Evolutionary conservation across 176 grass and related monocot species (phyloP), one percentile per base, ranked within the genome.

Genomic region (Microstegium vimineum): DNA sequence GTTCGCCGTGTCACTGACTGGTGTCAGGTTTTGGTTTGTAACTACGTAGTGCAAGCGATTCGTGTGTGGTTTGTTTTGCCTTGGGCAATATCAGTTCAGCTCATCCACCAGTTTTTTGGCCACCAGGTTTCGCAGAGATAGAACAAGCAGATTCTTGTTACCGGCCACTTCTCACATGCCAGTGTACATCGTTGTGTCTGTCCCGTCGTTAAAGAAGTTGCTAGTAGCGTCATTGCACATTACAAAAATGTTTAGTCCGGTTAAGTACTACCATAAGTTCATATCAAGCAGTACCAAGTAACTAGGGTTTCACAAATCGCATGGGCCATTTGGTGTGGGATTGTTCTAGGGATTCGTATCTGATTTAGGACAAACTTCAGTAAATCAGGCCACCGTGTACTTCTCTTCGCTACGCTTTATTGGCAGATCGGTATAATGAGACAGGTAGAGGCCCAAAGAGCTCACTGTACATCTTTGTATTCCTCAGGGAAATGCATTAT

Each of bases 21-120:
- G 61, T 49, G 14, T 6, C 71, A 28, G 37, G 9, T 31, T 62
- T 82, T 82, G n/a, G 22, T 61, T 62, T 71, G 71, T 69, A 82
- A 17, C 9, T n/a, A n/a, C n/a, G n/a, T 70, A 68, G 31, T 30
- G 66, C 17, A 16, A 14, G 22, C 1, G 22, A 27, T 69, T 31
- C 20, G 73, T 31, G 63, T n/a, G n/a, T n/a, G n/a, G n/a, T 32
- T 73, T n/a, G n/a, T n/a, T n/a, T n/a, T n/a, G n/a, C n/a, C 30
- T 52, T 8, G 47, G 0, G 38, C 65, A 57, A 60, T 61, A 2
- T 8, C 11, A 54, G 52, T 27, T 77, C 73, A n/a, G 63, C 11
- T 69, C 7, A 20, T 32, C 7, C 16, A 17, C 60, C 60, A 62
- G 0, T 32, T 62, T 60, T 13, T 16, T 7, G 46, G 0, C 61